Base-by-base conservation (phyloP, 345 rosid genomes). In the Populus tremula region DNA sequence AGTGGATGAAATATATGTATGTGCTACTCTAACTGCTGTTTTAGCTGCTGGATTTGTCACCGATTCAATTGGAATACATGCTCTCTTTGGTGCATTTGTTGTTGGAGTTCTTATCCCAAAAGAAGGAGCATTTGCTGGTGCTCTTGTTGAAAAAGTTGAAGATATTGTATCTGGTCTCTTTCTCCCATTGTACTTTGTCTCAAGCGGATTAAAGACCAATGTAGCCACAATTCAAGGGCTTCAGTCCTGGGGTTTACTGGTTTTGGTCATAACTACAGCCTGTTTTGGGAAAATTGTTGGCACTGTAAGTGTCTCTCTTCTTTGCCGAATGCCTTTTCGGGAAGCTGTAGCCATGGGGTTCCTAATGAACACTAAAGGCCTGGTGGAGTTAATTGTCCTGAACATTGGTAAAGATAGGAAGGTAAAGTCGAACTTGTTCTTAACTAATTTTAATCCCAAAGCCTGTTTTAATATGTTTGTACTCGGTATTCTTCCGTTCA, bases 321-420 rank as follows among this genome's bases (percentile, higher is more conserved):
- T 79, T 1, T 88, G 89, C 83, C 83, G 82, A 66, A 35, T 93
- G 33, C 87, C 92, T 49, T 43, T 86, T 10, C 76, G 47, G 62
- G 98, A 93, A 74, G 81, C 93, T 14, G 49, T 88, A 17, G 86
- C 94, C 25, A 78, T 91, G 3, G 97, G 97, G 14, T 86, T 93
- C 77, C 77, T 92, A 41, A 92, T 93, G 97, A 93, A 92, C 73
- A 92, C 95, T 1, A 92, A 91, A 80, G 95, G 98, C 27, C 78
- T 93, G 85, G 97, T 95, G 66, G 98, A 93, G 82, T 92, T 95
- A 77, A 90, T 95, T 76, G 93, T 93, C 70, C 93, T 93, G 72
- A 93, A 93, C 84, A 91, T 91, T 47, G 96, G 93, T 23, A 91
- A 87, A 85, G 97, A 93, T 71, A 83, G 93, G 80, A 86, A 88